Conservation (phyloP, 2,329 filamentous ascomycete species). For the Clarireedia paspali region DNA sequence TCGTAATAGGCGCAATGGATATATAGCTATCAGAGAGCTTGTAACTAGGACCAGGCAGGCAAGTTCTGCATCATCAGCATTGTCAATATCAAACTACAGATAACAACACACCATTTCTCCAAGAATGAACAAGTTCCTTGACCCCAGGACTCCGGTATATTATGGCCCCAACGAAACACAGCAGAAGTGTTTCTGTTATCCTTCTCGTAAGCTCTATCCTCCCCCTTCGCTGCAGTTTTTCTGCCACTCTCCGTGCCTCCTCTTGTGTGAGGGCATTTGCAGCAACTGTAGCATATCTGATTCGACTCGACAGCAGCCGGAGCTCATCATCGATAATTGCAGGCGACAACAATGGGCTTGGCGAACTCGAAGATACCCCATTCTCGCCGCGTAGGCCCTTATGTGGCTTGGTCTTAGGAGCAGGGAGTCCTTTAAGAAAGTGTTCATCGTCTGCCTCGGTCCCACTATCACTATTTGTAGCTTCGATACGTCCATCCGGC, state of each 20-base stretch:
- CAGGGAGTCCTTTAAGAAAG: slow-evolving; percentile 75
- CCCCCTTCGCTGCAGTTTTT: slow-evolving; percentile 33
- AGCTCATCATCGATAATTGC: slow-evolving; percentile 34
- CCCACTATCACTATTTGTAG: slow-evolving; percentile 74
- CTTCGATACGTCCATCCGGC: slow-evolving; percentile 19
- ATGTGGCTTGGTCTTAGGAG: slow-evolving; percentile 62
- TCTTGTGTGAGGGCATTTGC: slow-evolving; percentile 10
- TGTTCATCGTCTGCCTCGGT: slow-evolving; percentile 95
- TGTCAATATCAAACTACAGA: neutral
- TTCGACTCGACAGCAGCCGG: slow-evolving; percentile 8
- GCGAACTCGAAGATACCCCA: slow-evolving; percentile 45
- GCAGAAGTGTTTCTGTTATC: slow-evolving; percentile 43
- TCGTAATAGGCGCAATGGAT: slow-evolving; percentile 51
- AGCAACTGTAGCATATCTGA: slow-evolving; percentile 3
- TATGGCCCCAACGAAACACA: slow-evolving; percentile 41
- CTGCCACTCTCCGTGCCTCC: slow-evolving; percentile 22
- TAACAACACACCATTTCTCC: slow-evolving; percentile 40
- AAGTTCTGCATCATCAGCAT: slow-evolving; percentile 26
- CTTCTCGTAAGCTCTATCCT: slow-evolving; percentile 46
- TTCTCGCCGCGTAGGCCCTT: slow-evolving; percentile 67
- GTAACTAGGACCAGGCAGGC: slow-evolving; percentile 27
- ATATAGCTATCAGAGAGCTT: slow-evolving; percentile 39
- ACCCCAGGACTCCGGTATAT: slow-evolving; percentile 38
- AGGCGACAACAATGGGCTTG: slow-evolving; percentile 48
- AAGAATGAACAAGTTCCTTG: slow-evolving; percentile 37